These are phyloP conservation scores for Clarireedia paspali DNA, from an alignment of 2,329 filamentous ascomycete species.

Conservation along the genomic window DNA sequence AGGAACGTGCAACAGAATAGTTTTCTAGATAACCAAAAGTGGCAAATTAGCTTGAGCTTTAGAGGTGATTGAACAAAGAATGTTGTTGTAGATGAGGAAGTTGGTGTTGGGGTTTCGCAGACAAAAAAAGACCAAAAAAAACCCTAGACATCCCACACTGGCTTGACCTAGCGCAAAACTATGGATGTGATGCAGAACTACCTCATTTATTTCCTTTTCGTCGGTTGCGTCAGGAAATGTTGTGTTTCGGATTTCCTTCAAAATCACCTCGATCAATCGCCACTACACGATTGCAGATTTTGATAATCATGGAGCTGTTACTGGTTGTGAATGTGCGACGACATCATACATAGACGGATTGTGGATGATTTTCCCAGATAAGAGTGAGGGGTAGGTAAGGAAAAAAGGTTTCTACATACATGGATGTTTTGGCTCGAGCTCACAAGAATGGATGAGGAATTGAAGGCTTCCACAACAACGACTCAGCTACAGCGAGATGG, in stretches of 20 bases:
- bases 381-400: not conserved
- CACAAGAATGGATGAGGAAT: not conserved
- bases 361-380: not conserved
- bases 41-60: not conserved
- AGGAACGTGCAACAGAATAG: not conserved
- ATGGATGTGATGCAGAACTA: not conserved
- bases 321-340: not conserved
- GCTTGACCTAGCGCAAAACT: slow-evolving; percentile 3
- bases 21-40: slow-evolving; percentile 1
- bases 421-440: not conserved
- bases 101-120: not conserved
- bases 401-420: not conserved
- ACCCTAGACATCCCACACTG: not conserved
- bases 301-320: slow-evolving; percentile 2
- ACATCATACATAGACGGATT: not conserved
- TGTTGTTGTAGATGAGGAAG: not conserved
- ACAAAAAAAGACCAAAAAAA: not conserved
- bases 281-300: not conserved
- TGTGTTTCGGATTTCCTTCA: not conserved
- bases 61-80: slow-evolving; percentile 1
- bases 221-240: not conserved
- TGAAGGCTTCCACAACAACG: not conserved
- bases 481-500: not conserved
- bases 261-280: not conserved
- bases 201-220: not conserved